Evolutionary conservation across 768 basidiomycete genomes (phyloP), one percentile per base, ranked within the genome.

Genomic region (Chalciporus piperatus): DNA sequence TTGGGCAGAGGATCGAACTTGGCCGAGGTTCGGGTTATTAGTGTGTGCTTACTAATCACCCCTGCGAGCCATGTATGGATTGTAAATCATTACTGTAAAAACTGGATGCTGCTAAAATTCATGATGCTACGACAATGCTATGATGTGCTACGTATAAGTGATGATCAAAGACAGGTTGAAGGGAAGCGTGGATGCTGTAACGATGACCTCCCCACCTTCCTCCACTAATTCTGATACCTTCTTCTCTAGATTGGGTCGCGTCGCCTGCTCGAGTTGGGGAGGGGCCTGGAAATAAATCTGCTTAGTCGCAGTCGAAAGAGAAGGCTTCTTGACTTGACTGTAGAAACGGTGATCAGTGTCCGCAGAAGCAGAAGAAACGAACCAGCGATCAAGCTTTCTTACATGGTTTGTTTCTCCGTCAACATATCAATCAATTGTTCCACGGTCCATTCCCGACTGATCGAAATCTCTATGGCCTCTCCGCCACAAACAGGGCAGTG

Each of bases 401-500:
- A 96, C 97, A 98, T 85, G 55, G 94, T 91, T 65, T 96, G 92
- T 57, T 79, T 85, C 71, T 93, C 94, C 2, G 83, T 76, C 56
- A 98, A 73, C 72, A 85, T 80, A 47, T 99, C 96, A 47, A 98
- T 92, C 47, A 99, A 72, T 45, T 82, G 76, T 61, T 97, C 93
- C 22, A 99, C 80, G 1, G 89, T 93, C 74, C 82, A 78, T 4
- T 89, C 87, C 25, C 76, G 75, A 50, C 76, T 82, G 52, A 97
- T 79, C 1, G 77, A 70, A 32, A 94, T 75, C 47, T 91, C 86
- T 39, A 94, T 72, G 0, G 89, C 75, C 67, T 96, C 90, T 30
- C 94, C 95, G 5, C 97, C 97, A 60, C 97, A 99, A 7, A 98
- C 97, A 3, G 97, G 97, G 67, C 97, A 99, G 63, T 98, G 92